A percentile compares a stretch with the other conserved stretches of the same genome.
Evolutionary conservation across 192 early-diverging fungal species (phyloP).

Genomic region (Ambispora gerdemannii): DNA sequence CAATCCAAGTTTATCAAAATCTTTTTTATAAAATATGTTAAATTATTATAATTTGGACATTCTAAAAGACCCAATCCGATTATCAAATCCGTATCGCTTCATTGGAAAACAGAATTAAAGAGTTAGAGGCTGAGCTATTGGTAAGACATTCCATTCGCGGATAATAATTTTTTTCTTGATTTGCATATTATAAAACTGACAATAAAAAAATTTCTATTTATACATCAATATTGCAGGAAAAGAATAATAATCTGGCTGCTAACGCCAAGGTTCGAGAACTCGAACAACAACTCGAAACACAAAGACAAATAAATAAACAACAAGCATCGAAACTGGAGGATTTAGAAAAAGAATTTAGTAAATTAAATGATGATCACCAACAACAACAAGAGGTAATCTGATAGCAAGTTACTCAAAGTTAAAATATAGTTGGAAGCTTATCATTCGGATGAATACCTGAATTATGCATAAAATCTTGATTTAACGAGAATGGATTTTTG

Average conservation of each 20-base stretch:
- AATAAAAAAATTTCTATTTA: not conserved
- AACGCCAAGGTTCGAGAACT: constrained; percentile 36
- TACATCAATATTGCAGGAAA: constrained; percentile 13
- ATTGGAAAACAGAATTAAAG: constrained; percentile 63
- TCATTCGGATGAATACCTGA: too few species aligned
- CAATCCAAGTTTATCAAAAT: not conserved
- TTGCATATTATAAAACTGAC: not conserved
- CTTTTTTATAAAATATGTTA: not conserved
- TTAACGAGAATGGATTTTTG: too few species aligned
- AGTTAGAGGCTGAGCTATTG: constrained; percentile 61
- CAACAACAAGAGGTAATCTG: constrained; percentile 64
- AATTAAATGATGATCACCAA: constrained; percentile 68
- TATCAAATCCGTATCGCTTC: constrained; percentile 60
- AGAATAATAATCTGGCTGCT: constrained; percentile 12
- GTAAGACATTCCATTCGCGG: constrained; percentile 31
- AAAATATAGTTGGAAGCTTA: too few species aligned
- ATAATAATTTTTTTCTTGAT: too few species aligned
- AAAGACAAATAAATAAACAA: constrained; percentile 38
- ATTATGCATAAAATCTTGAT: too few species aligned
- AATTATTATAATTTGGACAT: constrained; percentile 5
- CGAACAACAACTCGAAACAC: constrained; percentile 40
- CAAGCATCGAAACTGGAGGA: constrained; percentile 33
- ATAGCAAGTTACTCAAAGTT: too few species aligned
- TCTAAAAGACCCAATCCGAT: constrained; percentile 51
- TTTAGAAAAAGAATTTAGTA: constrained; percentile 59